These are phyloP conservation scores for Coriolopsis trogii DNA, from an alignment of 1,284 basidiomycete species.

Conservation along the genomic window DNA sequence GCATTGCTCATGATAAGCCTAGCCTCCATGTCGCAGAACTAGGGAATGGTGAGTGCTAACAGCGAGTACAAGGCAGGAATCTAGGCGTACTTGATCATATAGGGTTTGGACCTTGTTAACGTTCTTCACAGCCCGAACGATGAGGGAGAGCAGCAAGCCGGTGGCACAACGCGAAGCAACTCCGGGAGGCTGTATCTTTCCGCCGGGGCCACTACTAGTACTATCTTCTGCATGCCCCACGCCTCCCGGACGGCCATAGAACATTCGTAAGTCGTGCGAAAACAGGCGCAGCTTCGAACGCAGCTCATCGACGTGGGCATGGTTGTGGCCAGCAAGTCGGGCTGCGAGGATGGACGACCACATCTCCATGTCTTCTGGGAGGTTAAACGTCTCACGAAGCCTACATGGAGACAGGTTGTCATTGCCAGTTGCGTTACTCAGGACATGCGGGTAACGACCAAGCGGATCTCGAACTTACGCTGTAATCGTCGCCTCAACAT, in stretches of 20 bases:
- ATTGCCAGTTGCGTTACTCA: too few species aligned
- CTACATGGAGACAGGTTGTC: neutral
- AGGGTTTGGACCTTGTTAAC: neutral
- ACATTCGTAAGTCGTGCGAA: neutral
- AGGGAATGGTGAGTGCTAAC: too few species aligned
- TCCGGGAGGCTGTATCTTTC: neutral
- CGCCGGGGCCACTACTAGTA: neutral
- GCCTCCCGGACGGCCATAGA: neutral
- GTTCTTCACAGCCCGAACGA: neutral
- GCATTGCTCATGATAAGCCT: neutral
- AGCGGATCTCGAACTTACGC: neutral
- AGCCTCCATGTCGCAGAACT: neutral
- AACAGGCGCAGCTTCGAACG: neutral
- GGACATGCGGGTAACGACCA: neutral
- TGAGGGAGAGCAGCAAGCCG: neutral
- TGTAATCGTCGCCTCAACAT: neutral
- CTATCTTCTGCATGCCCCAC: neutral
- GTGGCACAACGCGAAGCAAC: neutral
- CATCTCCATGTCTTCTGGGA: neutral
- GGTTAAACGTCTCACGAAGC: neutral
- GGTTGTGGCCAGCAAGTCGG: neutral
- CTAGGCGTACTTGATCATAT: neutral
- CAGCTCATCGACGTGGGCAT: neutral
- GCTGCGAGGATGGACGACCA: neutral
- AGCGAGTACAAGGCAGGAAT: too few species aligned